Percentiles rank a stretch among this genome's conserved stretches.
phyloP scores from a whole-genome alignment of 139 green algal genomes.

The Pseudopediastrum boryanum region DNA sequence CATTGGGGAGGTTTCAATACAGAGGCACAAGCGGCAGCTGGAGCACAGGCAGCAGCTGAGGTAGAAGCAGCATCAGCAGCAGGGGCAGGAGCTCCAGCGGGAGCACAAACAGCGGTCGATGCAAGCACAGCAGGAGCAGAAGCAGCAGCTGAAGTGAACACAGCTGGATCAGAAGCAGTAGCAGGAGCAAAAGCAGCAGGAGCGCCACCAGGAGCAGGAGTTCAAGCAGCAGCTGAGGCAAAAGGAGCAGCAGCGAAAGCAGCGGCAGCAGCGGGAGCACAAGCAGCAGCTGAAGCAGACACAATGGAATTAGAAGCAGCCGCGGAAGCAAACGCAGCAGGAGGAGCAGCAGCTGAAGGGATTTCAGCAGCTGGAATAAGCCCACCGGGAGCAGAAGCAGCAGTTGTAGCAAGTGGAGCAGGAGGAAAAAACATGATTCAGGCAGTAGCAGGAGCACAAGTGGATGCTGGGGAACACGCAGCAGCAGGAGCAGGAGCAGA shows the following conservation, averaged over 20 bases:
- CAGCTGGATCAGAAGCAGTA: too few species aligned
- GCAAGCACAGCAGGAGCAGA: not conserved
- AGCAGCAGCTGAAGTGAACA: not conserved
- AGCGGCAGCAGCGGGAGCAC: too few species aligned
- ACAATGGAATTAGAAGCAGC: too few species aligned
- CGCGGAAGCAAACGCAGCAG: not conserved
- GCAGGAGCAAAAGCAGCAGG: not conserved
- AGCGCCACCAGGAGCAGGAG: not conserved
- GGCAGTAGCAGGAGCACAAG: too few species aligned
- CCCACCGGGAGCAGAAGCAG: too few species aligned
- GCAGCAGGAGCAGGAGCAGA: too few species aligned
- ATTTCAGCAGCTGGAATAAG: not conserved
- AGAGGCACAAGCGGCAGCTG: not conserved
- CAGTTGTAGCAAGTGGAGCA: too few species aligned
- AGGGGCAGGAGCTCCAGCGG: not conserved
- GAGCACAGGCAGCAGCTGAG: not conserved
- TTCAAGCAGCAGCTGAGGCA: too few species aligned
- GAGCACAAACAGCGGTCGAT: not conserved
- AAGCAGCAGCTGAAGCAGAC: too few species aligned
- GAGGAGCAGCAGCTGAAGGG: not conserved
- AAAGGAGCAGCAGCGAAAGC: not conserved
- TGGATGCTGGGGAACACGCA: too few species aligned
- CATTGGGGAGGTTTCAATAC: not conserved
- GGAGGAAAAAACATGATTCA: too few species aligned
- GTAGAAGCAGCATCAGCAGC: not conserved